These are phyloP conservation scores for Hymenoscyphus infarciens DNA, from an alignment of 2,329 filamentous ascomycete species.

Conservation along the genomic window DNA sequence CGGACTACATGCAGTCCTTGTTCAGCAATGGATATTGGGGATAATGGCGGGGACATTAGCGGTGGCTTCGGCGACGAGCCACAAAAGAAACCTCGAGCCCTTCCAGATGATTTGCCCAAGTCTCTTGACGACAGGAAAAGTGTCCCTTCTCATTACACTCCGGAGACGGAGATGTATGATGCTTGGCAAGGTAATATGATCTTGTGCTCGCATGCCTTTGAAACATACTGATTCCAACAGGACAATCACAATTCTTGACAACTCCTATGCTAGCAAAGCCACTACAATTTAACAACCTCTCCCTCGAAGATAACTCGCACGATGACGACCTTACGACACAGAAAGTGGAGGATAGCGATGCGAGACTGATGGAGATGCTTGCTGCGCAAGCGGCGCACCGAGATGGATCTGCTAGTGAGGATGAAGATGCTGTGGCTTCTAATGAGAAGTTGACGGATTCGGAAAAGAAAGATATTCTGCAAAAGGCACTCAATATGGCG, in stretches of 20 bases:
- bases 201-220: slow-evolving; percentile 7
- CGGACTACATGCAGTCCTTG: slow-evolving; percentile 30
- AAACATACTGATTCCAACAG: slow-evolving; percentile 44
- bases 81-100: slow-evolving; percentile 41
- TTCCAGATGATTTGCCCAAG: slow-evolving; percentile 83
- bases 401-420: slow-evolving; percentile 66
- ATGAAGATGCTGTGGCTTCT: slow-evolving; percentile 74
- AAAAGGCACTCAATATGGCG: slow-evolving; percentile 89
- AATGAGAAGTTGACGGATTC: slow-evolving; percentile 70
- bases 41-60: slow-evolving; percentile 43
- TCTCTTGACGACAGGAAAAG: slow-evolving; percentile 84
- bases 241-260: slow-evolving; percentile 92
- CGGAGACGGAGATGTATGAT: slow-evolving; percentile 96
- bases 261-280: slow-evolving; percentile 81
- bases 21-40: slow-evolving; percentile 57
- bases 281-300: slow-evolving; percentile 74
- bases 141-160: slow-evolving; percentile 57
- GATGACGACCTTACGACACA: slow-evolving; percentile 56
- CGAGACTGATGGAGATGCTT: slow-evolving; percentile 90
- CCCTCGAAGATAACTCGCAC: slow-evolving; percentile 73
- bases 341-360: slow-evolving; percentile 72
- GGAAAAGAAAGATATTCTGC: slow-evolving; percentile 77
- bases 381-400: slow-evolving; percentile 87
- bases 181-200: slow-evolving; percentile 79
- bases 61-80: slow-evolving; percentile 56